Conservation (phyloP, 148 eudicot genomes). For the Rhododendron simsii region DNA sequence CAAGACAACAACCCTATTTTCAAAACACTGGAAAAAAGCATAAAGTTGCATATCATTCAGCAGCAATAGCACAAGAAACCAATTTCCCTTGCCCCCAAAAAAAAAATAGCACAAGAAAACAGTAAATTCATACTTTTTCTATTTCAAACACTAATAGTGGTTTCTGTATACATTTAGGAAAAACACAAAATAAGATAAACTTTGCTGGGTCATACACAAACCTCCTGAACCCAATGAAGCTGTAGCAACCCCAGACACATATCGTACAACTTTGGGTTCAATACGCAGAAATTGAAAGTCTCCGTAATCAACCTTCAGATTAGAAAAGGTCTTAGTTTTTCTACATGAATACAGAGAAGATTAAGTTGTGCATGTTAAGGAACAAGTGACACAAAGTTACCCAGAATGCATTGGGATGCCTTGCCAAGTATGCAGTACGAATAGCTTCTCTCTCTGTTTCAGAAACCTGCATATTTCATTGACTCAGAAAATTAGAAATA, state of each 20-base stretch:
- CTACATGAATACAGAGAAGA: not conserved
- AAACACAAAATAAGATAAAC: not conserved
- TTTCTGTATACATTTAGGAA: not conserved
- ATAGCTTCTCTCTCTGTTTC: constrained; percentile 53
- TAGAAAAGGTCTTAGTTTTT: constrained; percentile 15
- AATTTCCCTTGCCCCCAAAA: too few relatives aligned
- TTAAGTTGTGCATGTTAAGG: not conserved
- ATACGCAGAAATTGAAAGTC: constrained; percentile 92
- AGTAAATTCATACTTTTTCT: not conserved
- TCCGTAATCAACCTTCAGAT: constrained; percentile 85
- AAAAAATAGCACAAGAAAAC: not conserved
- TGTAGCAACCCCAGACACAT: constrained; percentile 94
- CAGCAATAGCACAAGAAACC: not conserved
- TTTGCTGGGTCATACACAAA: constrained; percentile 22
- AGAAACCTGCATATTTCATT: constrained; percentile 45
- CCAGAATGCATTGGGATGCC: constrained; percentile 95
- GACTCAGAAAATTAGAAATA: not conserved
- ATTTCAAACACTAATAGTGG: not conserved
- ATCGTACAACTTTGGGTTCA: constrained; percentile 78
- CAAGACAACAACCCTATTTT: not conserved
- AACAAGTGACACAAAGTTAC: constrained; percentile 30
- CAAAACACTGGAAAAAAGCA: not conserved
- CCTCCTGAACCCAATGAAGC: constrained; percentile 98
- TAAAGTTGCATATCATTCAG: constrained; percentile 3
- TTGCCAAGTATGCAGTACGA: constrained; percentile 70